A percentile compares a stretch with the other conserved stretches of the same genome.
phyloP scores from a whole-genome alignment of 1,284 basidiomycete species.

The Pascua sp. region DNA sequence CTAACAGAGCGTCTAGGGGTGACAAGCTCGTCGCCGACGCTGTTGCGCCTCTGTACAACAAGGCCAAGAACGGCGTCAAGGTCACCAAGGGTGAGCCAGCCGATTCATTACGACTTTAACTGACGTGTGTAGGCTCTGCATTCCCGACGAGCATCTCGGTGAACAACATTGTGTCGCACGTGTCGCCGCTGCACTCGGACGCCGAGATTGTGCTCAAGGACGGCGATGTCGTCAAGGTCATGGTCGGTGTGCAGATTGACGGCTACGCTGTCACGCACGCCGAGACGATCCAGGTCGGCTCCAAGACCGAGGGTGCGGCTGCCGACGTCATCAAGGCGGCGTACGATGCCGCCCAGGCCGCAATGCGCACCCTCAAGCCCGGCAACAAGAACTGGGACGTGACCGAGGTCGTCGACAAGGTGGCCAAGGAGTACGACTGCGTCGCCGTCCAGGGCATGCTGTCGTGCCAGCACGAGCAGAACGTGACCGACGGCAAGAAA shows the following conservation, averaged over 20 bases:
- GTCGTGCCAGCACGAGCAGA: constrained; percentile 67
- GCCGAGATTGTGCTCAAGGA: constrained; percentile 73
- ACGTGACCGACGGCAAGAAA: constrained; percentile 96
- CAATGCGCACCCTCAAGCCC: constrained; percentile 78
- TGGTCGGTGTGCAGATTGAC: constrained; percentile 95
- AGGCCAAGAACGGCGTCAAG: constrained; percentile 78
- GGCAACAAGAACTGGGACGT: constrained; percentile 94
- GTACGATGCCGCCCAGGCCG: constrained; percentile 85
- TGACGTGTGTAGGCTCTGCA: constrained; percentile 66
- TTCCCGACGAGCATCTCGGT: constrained; percentile 93
- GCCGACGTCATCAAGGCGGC: constrained; percentile 93
- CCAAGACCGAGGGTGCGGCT: constrained; percentile 71
- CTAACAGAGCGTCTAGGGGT: constrained; percentile 52
- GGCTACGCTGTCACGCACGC: constrained; percentile 63
- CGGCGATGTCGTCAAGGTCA: constrained; percentile 91
- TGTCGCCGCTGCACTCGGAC: constrained; percentile 57
- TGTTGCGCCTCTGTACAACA: constrained; percentile 84
- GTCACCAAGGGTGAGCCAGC: constrained; percentile 69
- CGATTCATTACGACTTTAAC: too few species aligned
- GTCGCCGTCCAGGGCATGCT: constrained; percentile 81
- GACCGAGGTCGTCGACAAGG: constrained; percentile 77
- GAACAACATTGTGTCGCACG: constrained; percentile 65
- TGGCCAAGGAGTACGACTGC: constrained; percentile 70
- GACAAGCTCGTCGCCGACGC: constrained; percentile 87
- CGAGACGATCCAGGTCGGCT: constrained; percentile 85